A percentile compares a stretch with the other conserved stretches of the same genome.
Evolutionary conservation across 2,329 filamentous ascomycete genomes (phyloP).

Genomic region (Colletotrichum sojae): DNA sequence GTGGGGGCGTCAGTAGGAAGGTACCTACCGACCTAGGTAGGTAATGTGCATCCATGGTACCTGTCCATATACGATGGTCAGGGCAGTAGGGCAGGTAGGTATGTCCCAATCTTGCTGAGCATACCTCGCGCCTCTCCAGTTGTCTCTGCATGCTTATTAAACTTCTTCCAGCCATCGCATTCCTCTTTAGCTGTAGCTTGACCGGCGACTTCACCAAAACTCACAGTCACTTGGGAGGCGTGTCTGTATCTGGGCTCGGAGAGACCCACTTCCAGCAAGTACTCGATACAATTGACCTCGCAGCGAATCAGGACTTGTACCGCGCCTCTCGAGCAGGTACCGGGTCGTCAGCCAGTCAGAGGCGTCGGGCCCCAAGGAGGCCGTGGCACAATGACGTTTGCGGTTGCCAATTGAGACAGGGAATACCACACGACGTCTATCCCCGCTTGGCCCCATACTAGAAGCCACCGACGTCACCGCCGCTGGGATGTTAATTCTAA

Average conservation of each 20-base stretch:
- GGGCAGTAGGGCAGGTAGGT: not conserved
- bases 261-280: not conserved
- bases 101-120: not conserved
- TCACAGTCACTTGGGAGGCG: not conserved
- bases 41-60: not conserved
- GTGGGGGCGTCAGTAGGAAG: not conserved
- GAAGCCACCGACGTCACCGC: slow-evolving; percentile 37
- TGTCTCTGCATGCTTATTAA: not conserved
- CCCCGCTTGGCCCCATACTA: slow-evolving; percentile 19
- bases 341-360: slow-evolving; percentile 17
- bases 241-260: slow-evolving; percentile 11
- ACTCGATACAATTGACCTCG: not conserved
- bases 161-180: slow-evolving; percentile 11
- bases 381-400: slow-evolving; percentile 36
- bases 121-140: no score
- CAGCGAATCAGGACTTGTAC: slow-evolving; percentile 1
- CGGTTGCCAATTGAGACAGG: slow-evolving; percentile 26
- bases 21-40: not conserved
- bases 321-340: not conserved
- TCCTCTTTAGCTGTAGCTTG: slow-evolving; percentile 6
- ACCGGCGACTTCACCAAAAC: not conserved
- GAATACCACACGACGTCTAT: slow-evolving; percentile 28
- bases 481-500: slow-evolving; percentile 33
- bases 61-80: not conserved
- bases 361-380: slow-evolving; percentile 3